Conservation (phyloP, 345 rosid species). For the Eucalyptus rudis region DNA sequence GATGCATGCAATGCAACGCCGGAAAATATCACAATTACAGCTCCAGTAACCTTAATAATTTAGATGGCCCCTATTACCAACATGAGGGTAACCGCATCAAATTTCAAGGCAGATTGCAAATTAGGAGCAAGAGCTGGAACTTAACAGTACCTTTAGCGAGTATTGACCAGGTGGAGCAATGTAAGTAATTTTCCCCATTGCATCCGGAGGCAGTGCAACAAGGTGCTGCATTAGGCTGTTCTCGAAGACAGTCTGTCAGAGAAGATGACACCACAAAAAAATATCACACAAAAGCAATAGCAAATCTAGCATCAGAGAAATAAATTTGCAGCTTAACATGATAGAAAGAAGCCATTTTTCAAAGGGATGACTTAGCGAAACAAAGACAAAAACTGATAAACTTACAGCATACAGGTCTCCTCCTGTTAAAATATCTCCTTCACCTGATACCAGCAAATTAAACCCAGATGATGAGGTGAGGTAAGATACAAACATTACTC, state of each 20-base stretch:
- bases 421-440: constrained; percentile 94
- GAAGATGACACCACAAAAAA: background rate
- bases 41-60: background rate
- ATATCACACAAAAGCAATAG: background rate
- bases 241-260: constrained; percentile 79
- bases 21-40: background rate
- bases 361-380: background rate
- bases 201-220: constrained; percentile 91
- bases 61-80: background rate
- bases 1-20: background rate
- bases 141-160: constrained; percentile 59
- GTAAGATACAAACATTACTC: background rate
- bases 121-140: background rate
- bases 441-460: constrained; percentile 38
- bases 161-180: constrained; percentile 99
- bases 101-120: background rate
- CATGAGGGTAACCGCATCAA: background rate
- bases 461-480: background rate
- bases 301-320: background rate
- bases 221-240: constrained; percentile 88
- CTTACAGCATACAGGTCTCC: constrained; percentile 99
- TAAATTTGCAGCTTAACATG: background rate
- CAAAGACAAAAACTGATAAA: background rate
- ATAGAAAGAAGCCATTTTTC: background rate
- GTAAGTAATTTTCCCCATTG: constrained; percentile 93